phyloP scores from a whole-genome alignment of 306 rosid genomes.

The Trifolium repens region DNA sequence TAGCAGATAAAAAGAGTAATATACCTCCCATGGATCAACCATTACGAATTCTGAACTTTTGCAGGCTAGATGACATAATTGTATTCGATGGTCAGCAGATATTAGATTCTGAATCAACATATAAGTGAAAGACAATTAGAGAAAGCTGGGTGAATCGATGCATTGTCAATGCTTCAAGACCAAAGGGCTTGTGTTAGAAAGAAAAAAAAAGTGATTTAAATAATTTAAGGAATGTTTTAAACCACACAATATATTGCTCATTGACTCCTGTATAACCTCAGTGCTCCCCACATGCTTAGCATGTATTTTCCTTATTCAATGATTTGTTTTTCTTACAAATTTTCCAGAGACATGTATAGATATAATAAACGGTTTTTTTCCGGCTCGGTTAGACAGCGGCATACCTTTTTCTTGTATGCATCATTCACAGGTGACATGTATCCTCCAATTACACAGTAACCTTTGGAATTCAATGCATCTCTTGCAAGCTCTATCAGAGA shows the following conservation, averaged over 20 bases:
- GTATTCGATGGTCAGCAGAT: constrained; percentile 77
- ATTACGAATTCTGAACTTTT: constrained; percentile 76
- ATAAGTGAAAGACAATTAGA: constrained; percentile 34
- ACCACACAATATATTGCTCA: constrained; percentile 17
- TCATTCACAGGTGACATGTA: constrained; percentile 95
- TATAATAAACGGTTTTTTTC: constrained; percentile 12
- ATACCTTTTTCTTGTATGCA: constrained; percentile 89
- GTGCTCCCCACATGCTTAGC: constrained; percentile 22
- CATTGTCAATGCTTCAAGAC: background rate
- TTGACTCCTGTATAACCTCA: constrained; percentile 10
- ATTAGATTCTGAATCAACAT: constrained; percentile 60
- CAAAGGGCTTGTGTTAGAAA: background rate
- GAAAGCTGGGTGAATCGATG: background rate
- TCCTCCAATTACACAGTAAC: constrained; percentile 81
- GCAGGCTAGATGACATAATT: constrained; percentile 71
- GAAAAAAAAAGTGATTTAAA: background rate
- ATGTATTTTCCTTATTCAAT: constrained; percentile 19
- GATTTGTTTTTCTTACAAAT: constrained; percentile 29
- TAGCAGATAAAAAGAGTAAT: constrained; percentile 18
- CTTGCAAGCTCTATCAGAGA: constrained; percentile 76
- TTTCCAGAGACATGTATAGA: background rate
- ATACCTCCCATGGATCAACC: constrained; percentile 99
- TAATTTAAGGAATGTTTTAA: constrained; percentile 10
- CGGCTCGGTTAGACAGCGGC: constrained; percentile 26
- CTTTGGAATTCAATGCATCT: constrained; percentile 73